Base-by-base conservation (phyloP, 2,329 filamentous ascomycete genomes). In the Nemania abortiva region DNA sequence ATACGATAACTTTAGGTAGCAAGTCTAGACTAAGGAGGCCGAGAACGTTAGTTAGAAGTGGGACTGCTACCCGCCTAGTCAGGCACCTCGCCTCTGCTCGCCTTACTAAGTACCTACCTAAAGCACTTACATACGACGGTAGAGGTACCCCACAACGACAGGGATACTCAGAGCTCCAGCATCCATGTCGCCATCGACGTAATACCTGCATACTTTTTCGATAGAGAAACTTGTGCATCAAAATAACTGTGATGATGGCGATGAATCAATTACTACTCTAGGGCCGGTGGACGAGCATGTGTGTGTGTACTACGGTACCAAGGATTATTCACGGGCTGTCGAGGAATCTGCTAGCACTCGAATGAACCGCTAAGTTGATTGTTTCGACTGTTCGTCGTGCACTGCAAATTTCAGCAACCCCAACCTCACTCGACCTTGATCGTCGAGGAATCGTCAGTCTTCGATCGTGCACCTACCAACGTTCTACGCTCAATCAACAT, bases 161-260 rank as follows among this genome's bases (percentile, higher is more conserved):
- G 29, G 61, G 61, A n/a, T 57, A 7, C 29, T 39, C 55, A 42
- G 58, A 65, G 47, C 56, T 59, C 18, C 20, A 37, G 56, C 47
- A 52, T 24, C 22, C 20, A 27, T 27, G 27, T 24, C 54, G 58
- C 63, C 58, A 60, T 63, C 67, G 59, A 70, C 67, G 67, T 70
- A 70, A 70, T 70, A 37, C 49, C 20, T 52, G 9, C 49, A 15
- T 29, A 47, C n/a, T 4, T 47, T n/a, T 15, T 11, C 10, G 3
- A 24, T 27, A 24, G 2, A 27, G 47, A 27, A 9, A 29, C 45
- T 2, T 37, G 11, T 37, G 42, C n/a, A 18, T 18, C 24, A 15
- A 22, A 52, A 52, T 20, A 50, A 13, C 31, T 29, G 50, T n/a
- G 20, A 24, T 24, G 20, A 59, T 29, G n/a, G 27, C 27, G 31